Base-by-base conservation (phyloP, 2,329 filamentous ascomycete species). In the Corniculantispora saksenae region DNA sequence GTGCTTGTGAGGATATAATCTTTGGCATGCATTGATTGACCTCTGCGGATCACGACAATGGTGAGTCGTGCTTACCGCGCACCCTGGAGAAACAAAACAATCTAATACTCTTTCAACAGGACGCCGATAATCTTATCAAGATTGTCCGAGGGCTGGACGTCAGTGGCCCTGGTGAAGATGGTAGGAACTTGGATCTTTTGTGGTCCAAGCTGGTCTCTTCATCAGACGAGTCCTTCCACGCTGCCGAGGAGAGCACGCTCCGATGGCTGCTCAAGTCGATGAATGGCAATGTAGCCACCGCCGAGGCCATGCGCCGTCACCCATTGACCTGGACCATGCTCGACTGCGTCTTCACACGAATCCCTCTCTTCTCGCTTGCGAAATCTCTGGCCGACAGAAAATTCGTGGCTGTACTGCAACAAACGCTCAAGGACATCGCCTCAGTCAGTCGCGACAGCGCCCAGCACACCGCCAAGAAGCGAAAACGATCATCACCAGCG, bases 321-420 rank as follows among this genome's bases (percentile, higher is more conserved):
- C 84, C 85, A 55, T 73, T 84, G 61, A 81, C 85, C 12, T 90
- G 87, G 91, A 81, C 79, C 35, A 82, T 93, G 43, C 74, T 93
- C 27, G 80, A 81, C 53, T 83, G 83, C 66, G 80, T 90, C 56
- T 83, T 92, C 62, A 79, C 82, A 58, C 79, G 87, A n/a, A 86
- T 94, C 21, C 89, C 91, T 0, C 79, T 88, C 0, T 88, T 90
- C 54, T 89, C 87, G 13, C 81, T 92, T 27, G 91, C 91, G 10
- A 88, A 88, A 65, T 87, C 91, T 4, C 82, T 97, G 8, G 88
- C 86, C 25, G 89, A 93, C 65, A 83, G 89, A 64, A 84, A 86
- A 54, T 92, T 96, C 61, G 78, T 91, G 40, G 77, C 79, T 1
- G 84, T 92, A 12, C 74, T 96, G 50, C 86, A 89, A 70, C 84